Base-by-base conservation (phyloP, 176 grass and related monocot genomes). In the Bonia amplexicaulis region DNA sequence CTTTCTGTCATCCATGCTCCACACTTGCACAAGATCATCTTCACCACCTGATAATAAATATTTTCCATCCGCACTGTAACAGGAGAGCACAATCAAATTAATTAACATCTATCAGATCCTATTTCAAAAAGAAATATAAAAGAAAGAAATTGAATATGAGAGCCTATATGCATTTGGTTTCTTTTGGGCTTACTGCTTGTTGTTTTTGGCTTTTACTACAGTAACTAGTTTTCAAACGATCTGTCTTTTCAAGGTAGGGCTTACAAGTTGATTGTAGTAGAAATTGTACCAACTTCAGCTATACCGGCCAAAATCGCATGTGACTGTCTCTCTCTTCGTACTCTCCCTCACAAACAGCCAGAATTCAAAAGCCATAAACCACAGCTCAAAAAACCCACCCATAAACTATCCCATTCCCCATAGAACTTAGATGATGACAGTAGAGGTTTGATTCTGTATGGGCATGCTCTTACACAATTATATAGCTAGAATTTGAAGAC, bases 1-100 rank as follows among this genome's bases (percentile, higher is more conserved):
- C 90, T 95, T 98, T 73, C 93, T 88, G 12, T 95, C 87, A 76
- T 95, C 93, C 87, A 95, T 93, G 74, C 96, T 98, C 93, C 96
- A 98, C 84, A 98, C 89, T 93, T 98, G 96, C 58, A 98, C 93
- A 84, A 98, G 86, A 90, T 98, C 93, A 85, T 98, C 91, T 90
- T 98, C 93, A 71, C 96, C 93, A 22, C 93, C 93, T 57, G 93
- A 95, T 69, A 98, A 90, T 77, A 98, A 86, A 84, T 98, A 95
- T 78, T 92, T 98, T 26, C 93, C 91, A 77, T 98, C 96, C 23
- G 77, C 87, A 71, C 96, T 98, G 63, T 47, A 86, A 83, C 13
- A 77, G 22, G 12, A 57, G 41, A 88, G 29, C 66, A 79, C 48
- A 88, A 31, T 69, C 6, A 74, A 74, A 73, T 71, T 81, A 75